These are phyloP conservation scores for Phyllosticta capitalensis DNA, from an alignment of 2,329 filamentous ascomycete genomes.

Conservation along the genomic window DNA sequence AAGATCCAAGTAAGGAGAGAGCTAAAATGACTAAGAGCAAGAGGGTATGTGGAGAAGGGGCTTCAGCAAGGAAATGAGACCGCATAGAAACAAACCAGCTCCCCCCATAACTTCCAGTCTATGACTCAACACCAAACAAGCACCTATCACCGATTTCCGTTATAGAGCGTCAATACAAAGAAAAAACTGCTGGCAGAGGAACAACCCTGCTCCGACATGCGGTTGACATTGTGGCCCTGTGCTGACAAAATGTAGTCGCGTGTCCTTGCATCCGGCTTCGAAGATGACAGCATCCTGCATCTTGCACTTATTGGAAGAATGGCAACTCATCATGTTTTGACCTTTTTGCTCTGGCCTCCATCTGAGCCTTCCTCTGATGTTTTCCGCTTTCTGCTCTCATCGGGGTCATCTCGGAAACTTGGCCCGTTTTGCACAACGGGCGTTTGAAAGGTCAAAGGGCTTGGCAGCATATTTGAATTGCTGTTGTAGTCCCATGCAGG, in stretches of 20 bases:
- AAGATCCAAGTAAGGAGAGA: neutral
- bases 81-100: neutral
- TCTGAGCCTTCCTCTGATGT: constrained; percentile 25
- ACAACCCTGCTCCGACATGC: no score
- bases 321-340: constrained; percentile 21
- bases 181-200: no score
- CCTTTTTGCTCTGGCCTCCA: constrained; percentile 24
- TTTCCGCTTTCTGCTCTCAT: constrained; percentile 32
- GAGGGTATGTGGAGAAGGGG: neutral
- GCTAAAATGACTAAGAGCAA: neutral
- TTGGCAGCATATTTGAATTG: constrained; percentile 77
- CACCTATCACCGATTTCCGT: neutral
- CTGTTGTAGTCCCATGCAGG: constrained; percentile 75
- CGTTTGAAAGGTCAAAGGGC: constrained; percentile 86
- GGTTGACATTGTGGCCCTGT: no score
- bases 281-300: neutral
- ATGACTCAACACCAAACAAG: neutral
- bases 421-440: constrained; percentile 45
- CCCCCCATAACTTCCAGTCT: neutral
- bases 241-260: neutral
- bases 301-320: neutral
- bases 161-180: neutral
- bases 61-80: neutral
- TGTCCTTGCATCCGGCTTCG: no score
- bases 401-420: constrained; percentile 33